Conservation (phyloP, 345 rosid genomes). For the Erodium maritimum region DNA sequence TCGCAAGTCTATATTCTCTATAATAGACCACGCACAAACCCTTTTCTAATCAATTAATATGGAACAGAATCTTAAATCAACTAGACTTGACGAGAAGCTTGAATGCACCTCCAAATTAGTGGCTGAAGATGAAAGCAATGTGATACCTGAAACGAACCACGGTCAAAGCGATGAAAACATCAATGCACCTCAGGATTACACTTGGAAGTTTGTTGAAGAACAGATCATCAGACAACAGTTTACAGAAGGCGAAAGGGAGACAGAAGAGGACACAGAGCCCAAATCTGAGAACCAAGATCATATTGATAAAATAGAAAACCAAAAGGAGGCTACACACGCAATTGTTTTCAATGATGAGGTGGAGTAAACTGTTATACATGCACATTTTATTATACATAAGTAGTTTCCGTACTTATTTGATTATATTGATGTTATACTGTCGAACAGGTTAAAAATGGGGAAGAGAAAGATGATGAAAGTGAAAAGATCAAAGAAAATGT, state of each 20-base stretch:
- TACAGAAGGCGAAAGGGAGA: conserved; percentile 10
- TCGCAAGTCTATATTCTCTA: neutral
- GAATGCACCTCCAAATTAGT: conserved; percentile 8
- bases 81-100: conserved; percentile 8
- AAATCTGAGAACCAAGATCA: conserved; percentile 14
- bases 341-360: conserved; percentile 32
- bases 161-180: conserved; percentile 10
- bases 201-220: neutral
- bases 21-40: neutral
- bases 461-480: conserved; percentile 13
- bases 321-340: conserved; percentile 15
- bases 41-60: conserved; percentile 10
- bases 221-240: neutral
- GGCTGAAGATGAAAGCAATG: conserved; percentile 12
- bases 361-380: neutral
- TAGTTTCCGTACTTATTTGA: conserved; percentile 3
- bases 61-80: conserved; percentile 18
- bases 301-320: conserved; percentile 13
- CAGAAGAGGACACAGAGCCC: conserved; percentile 13
- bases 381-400: conserved; percentile 2
- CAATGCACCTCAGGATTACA: conserved; percentile 2
- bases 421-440: conserved; percentile 3
- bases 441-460: conserved; percentile 19
- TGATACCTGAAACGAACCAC: conserved; percentile 5
- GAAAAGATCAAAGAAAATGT: conserved; percentile 16